Percentiles rank a stretch among this genome's conserved stretches.
Evolutionary conservation across 345 rosid genomes (phyloP).

Genomic region (Ricinus communis): DNA sequence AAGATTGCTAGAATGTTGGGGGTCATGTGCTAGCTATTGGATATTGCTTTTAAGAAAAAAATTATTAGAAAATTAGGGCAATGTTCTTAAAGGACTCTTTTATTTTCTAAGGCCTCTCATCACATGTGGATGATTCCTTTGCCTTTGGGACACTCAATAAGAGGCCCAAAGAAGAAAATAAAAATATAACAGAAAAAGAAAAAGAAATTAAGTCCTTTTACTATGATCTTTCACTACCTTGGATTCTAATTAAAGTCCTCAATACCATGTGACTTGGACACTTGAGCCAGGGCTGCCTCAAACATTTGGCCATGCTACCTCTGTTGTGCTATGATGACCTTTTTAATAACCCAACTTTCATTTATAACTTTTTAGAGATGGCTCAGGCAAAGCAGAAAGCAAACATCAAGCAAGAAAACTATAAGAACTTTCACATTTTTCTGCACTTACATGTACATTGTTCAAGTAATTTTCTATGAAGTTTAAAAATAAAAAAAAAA

Average conservation of each 20-base stretch:
- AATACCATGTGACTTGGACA: slow-evolving; percentile 37
- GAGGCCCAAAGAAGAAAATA: slow-evolving; percentile 26
- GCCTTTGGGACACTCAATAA: slow-evolving; percentile 39
- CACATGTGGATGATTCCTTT: slow-evolving; percentile 44
- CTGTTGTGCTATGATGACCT: slow-evolving; percentile 3
- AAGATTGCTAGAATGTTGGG: slow-evolving; percentile 30
- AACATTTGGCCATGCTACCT: background rate
- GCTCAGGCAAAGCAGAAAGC: slow-evolving; percentile 21
- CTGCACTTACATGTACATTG: background rate
- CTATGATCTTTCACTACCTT: slow-evolving; percentile 31
- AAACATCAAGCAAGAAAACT: slow-evolving; percentile 4
- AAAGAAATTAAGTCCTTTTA: slow-evolving; percentile 17
- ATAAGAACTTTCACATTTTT: too few species aligned
- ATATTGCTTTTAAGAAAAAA: slow-evolving; percentile 22
- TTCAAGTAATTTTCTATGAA: slow-evolving; percentile 7
- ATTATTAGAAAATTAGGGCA: slow-evolving; percentile 25
- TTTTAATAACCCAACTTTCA: background rate
- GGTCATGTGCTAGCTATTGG: slow-evolving; percentile 39
- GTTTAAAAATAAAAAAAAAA: background rate
- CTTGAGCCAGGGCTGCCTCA: slow-evolving; percentile 13
- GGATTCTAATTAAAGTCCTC: slow-evolving; percentile 47
- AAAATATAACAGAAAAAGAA: too few species aligned
- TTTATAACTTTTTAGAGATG: slow-evolving; percentile 3
- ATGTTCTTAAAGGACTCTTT: slow-evolving; percentile 11
- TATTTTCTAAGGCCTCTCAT: slow-evolving; percentile 23